Base-by-base conservation (phyloP, 495 filamentous ascomycete genomes). In the Pseudevernia furfuracea region DNA sequence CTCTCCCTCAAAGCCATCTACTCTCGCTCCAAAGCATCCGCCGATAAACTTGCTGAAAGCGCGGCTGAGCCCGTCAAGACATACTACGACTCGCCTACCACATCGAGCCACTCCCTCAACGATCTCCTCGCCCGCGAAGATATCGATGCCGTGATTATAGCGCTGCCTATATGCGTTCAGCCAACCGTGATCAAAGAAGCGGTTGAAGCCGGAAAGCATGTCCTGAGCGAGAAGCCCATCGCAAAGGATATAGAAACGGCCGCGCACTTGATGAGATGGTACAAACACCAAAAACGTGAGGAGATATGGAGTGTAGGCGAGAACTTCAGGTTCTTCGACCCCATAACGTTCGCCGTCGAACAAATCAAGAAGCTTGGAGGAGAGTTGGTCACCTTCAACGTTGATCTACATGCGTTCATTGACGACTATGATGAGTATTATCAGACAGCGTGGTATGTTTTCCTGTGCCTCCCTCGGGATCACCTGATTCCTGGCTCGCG, bases 1-100 rank as follows among this genome's bases (percentile, higher is more conserved):
- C 21, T 66, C 52, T 48, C 59, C 36, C 72, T 74, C 17, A 72
- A 68, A 41, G 72, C 72, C 14, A 60, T 74, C 55, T 73, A 74
- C 64, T 74, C 72, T 7, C 61, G 67, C 3, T 73, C 72, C 11
- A 57, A 65, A 43, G 49, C 23, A 15, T 69, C 66, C 14, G 71
- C 69, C 25, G 61, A 68, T 9, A 23, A 56, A 23, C 58, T 65
- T 25, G 57, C 52, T 34, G 34, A 63, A 37, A 17, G 34, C 41
- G 39, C 39, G 21, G 58, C 59, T 15, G n/a, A 62, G n/a, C 23
- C 25, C 15, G 59, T 72, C 48, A 60, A 69, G 19, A 58, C 58
- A 9, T 73, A 69, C 58, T 68, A 57, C 41, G 70, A 71, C 25
- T 39, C 49, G 6, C 63, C 67, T 7, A 37, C 49, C 34, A 55